Conservation (phyloP, 2,329 filamentous ascomycete species). For the Myriosclerotinia scirpicola region DNA sequence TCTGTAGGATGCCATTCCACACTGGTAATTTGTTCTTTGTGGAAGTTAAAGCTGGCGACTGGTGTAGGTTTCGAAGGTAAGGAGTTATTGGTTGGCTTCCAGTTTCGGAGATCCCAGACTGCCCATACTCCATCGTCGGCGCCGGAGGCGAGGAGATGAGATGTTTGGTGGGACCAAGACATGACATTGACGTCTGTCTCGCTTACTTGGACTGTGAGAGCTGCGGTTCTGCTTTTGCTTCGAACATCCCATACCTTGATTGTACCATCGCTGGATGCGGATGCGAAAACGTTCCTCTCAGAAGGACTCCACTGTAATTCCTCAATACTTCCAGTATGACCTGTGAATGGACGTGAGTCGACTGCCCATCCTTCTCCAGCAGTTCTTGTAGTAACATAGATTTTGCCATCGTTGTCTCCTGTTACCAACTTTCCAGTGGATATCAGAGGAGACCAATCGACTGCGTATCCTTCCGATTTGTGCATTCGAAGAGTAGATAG, state of each 20-base stretch:
- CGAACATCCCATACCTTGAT: slow-evolving; percentile 95
- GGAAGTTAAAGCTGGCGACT: slow-evolving; percentile 91
- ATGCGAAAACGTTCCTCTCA: slow-evolving; percentile 91
- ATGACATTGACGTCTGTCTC: slow-evolving; percentile 91
- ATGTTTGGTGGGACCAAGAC: slow-evolving; percentile 87
- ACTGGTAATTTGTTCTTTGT: slow-evolving; percentile 94
- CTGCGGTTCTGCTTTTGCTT: slow-evolving; percentile 85
- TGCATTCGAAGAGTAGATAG: slow-evolving; percentile 85
- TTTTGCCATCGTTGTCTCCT: slow-evolving; percentile 85
- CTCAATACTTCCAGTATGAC: slow-evolving; percentile 83
- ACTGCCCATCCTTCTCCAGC: slow-evolving; percentile 89
- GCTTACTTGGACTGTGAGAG: slow-evolving; percentile 81
- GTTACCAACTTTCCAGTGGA: slow-evolving; percentile 84
- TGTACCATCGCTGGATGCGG: slow-evolving; percentile 88
- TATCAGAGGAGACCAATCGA: slow-evolving; percentile 91
- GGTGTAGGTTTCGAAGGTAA: slow-evolving; percentile 62
- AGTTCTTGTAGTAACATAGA: slow-evolving; percentile 83
- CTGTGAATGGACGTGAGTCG: slow-evolving; percentile 78
- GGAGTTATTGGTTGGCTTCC: slow-evolving; percentile 66
- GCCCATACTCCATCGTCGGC: slow-evolving; percentile 93
- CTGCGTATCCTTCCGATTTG: slow-evolving; percentile 88
- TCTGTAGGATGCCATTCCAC: slow-evolving; percentile 98
- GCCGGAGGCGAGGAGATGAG: slow-evolving; percentile 86
- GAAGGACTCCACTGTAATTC: slow-evolving; percentile 96
- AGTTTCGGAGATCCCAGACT: slow-evolving; percentile 94